Percentiles rank a stretch among this genome's conserved stretches.
phyloP scores from a whole-genome alignment of 495 filamentous ascomycete genomes.

The Cudoniella acicularis region DNA sequence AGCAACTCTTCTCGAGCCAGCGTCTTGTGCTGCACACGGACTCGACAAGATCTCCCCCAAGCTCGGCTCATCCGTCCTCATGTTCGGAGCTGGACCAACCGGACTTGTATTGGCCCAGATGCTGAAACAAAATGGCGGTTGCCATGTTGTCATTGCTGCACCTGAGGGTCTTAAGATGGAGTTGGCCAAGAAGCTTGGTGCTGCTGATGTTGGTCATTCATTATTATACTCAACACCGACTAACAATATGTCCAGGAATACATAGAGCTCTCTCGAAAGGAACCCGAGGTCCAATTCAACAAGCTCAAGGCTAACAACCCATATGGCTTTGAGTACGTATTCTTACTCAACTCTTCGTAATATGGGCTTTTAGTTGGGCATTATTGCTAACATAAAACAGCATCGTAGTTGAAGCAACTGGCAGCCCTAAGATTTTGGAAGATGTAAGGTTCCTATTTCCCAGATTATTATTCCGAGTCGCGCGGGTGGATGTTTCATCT shows the following conservation, averaged over 20 bases:
- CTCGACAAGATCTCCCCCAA: slow-evolving; percentile 69
- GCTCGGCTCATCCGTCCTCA: slow-evolving; percentile 61
- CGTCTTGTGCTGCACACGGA: slow-evolving; percentile 67
- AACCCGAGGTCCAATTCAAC: slow-evolving; percentile 53
- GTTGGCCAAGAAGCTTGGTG: slow-evolving; percentile 62
- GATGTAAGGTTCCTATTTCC: too few relatives aligned
- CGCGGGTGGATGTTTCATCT: too few relatives aligned
- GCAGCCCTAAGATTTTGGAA: slow-evolving; percentile 63
- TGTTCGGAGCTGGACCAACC: slow-evolving; percentile 68
- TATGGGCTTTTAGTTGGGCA: too few relatives aligned
- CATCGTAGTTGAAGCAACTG: slow-evolving; percentile 58
- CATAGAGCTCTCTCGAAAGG: slow-evolving; percentile 54
- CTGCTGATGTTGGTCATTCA: slow-evolving; percentile 54
- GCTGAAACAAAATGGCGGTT: slow-evolving; percentile 60
- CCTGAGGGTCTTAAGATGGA: slow-evolving; percentile 67
- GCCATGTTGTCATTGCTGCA: slow-evolving; percentile 62
- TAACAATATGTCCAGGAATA: slow-evolving; percentile 33
- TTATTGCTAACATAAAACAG: background rate
- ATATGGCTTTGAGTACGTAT: slow-evolving; percentile 60
- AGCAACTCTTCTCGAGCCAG: slow-evolving; percentile 70
- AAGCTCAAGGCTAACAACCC: slow-evolving; percentile 62
- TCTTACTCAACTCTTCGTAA: background rate
- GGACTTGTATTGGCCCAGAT: slow-evolving; percentile 49
- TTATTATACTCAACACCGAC: background rate
- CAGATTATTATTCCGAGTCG: too few relatives aligned